Percentiles rank a stretch among this genome's conserved stretches.
phyloP scores from a whole-genome alignment of 2,329 filamentous ascomycete species.

The Fusarium euwallaceae region DNA sequence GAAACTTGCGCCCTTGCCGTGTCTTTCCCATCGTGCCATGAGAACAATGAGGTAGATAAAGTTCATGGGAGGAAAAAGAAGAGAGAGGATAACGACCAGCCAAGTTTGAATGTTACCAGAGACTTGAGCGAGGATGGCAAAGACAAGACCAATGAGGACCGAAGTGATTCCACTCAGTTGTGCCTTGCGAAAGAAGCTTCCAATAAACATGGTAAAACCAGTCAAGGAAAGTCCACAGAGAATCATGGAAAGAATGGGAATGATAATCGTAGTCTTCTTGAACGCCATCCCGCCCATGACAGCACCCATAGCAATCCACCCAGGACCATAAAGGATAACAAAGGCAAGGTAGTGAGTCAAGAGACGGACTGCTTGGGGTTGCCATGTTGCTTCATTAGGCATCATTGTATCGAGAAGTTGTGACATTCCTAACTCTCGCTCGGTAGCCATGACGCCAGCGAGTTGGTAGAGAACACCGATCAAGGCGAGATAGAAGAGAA shows the following conservation, averaged over 20 bases:
- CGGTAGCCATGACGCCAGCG: conserved; percentile 82
- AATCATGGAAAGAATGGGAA: conserved; percentile 78
- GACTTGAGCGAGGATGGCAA: conserved; percentile 81
- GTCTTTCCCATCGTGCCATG: conserved; percentile 1
- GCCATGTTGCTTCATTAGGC: conserved; percentile 76
- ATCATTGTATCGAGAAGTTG: conserved; percentile 90
- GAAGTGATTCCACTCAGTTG: conserved; percentile 78
- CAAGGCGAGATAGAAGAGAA: conserved; percentile 81
- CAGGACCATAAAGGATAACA: conserved; percentile 79
- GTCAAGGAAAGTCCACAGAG: conserved; percentile 77
- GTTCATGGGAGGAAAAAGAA: conserved; percentile 13
- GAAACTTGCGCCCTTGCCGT: neutral
- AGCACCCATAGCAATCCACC: conserved; percentile 78
- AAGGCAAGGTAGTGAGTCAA: conserved; percentile 81
- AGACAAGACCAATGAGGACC: conserved; percentile 75
- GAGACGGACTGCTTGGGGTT: conserved; percentile 78
- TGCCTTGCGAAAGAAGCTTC: conserved; percentile 71
- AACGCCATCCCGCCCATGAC: conserved; percentile 69
- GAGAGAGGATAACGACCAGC: neutral
- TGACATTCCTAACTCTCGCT: conserved; percentile 84
- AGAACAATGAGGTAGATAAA: neutral
- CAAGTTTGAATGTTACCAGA: conserved; percentile 5
- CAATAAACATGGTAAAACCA: conserved; percentile 80
- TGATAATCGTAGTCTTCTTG: conserved; percentile 66
- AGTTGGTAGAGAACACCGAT: conserved; percentile 81